Evolutionary conservation across 2,329 filamentous ascomycete genomes (phyloP), one percentile per base, ranked within the genome.

Genomic region (Trichoderma sp.): DNA sequence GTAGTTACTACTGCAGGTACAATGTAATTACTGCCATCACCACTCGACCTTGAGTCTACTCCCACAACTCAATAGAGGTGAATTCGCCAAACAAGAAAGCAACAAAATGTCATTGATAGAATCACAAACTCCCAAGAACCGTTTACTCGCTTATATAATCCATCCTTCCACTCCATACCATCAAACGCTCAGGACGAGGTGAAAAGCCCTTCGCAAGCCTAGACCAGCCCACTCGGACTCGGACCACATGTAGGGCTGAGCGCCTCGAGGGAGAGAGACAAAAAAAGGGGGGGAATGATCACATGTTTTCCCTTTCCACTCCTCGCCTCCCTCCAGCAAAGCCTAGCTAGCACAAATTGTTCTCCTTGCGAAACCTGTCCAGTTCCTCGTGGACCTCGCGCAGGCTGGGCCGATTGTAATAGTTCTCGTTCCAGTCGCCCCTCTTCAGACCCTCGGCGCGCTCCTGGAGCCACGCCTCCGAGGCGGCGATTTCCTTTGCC

Each of bases 381-480:
- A 79, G 69, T 15, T 74, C 73, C 15, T 72, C 65, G 34, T 72
- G 68, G 43, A 85, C 81, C 66, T 85, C 77, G 45, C 71, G 73
- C 52, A 85, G 69, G 9, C 69, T 80, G 1, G 83, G 83, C 7
- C 84, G 76, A 30, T 77, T 72, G 68, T 80, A 85, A 67, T 79
- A 80, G 67, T 86, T 86, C 54, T 79, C 79, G 21, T 79, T 76
- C 83, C 83, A 85, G 51, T 73, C 70, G 2, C 82, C 82, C 6
- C 66, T 70, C 66, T 75, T 76, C 68, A 76, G 73, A 17, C 74
- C 75, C 41, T 75, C 72, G 3, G 77, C 72, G 64, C 84, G 77
- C 59, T 75, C 69, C 26, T 73, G 69, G 48, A 86, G 71, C 72
- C 82, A 86, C 7, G 73, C 70, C 71, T 83, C 81, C 0, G 84